Evolutionary conservation across 805 yeast species (phyloP).

Genomic region (Kodamaea kaohsiungensis): DNA sequence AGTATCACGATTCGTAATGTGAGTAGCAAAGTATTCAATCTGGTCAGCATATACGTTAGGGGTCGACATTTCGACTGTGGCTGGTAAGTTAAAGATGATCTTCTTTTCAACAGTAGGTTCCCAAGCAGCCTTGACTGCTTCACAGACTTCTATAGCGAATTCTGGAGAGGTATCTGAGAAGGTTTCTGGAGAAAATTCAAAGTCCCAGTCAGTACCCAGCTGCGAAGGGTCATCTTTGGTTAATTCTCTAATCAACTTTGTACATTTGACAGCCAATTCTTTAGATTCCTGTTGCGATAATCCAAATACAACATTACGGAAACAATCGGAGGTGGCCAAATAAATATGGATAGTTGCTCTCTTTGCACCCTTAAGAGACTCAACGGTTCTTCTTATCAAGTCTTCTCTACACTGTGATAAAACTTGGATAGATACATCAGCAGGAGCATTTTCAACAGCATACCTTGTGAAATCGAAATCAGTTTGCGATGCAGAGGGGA

Average conservation of each 20-base stretch:
- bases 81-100: conserved; percentile 79
- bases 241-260: conserved; percentile 61
- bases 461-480: conserved; percentile 80
- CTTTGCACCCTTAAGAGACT: conserved; percentile 71
- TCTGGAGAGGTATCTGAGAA: conserved; percentile 71
- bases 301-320: conserved; percentile 70
- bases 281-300: conserved; percentile 60
- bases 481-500: conserved; percentile 77
- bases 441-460: conserved; percentile 74
- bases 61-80: conserved; percentile 79
- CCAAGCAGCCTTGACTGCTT: conserved; percentile 78
- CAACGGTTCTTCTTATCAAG: conserved; percentile 69
- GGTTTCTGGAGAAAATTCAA: conserved; percentile 80
- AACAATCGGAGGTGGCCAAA: conserved; percentile 73
- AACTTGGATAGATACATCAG: conserved; percentile 75
- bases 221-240: conserved; percentile 65
- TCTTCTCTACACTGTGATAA: conserved; percentile 77
- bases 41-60: conserved; percentile 86
- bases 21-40: conserved; percentile 68
- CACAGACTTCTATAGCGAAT: conserved; percentile 64
- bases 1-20: conserved; percentile 64
- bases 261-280: conserved; percentile 60
- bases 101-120: conserved; percentile 63
- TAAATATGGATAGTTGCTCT: conserved; percentile 75
- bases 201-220: conserved; percentile 63